Evolutionary conservation across 495 filamentous ascomycete species (phyloP), one percentile per base, ranked within the genome.

Genomic region (Sphaerosporella brunnea): DNA sequence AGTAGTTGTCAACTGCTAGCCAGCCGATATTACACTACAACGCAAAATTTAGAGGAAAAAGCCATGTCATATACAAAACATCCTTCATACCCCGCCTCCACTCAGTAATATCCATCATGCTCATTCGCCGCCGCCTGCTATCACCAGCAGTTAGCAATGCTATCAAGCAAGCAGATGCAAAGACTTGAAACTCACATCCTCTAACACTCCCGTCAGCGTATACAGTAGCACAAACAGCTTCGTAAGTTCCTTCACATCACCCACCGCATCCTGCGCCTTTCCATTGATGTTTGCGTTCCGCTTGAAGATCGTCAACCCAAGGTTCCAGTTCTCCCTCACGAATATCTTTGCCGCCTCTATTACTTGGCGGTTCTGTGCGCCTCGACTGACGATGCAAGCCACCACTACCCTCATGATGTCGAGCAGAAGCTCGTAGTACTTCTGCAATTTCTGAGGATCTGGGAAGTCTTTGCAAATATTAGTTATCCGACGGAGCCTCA

Each of bases 281-380:
- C 69, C 69, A 2, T 84, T 84, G 49, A 94, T 82, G 32, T 78
- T 80, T 1, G 82, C 84, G 59, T 79, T 80, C 38, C 84, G 71
- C 64, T 99, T 99, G 58, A 96, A 83, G n/a, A 92, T 75, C 16
- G 84, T 79, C 51, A 92, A 75, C 50, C 93, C 79, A 51, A 81
- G 69, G 49, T 74, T 70, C 46, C 90, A 67, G 60, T 93, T 86
- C 51, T 88, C 80, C 18, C 68, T 64, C 44, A 96, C 65, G 63
- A 99, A 96, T 13, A 64, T 61, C 25, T 77, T 71, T 11, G 75
- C 85, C 53, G 85, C 80, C 21, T 79, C 69, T 45, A 88, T 63
- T 10, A 74, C 78, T 46, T 78, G 72, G 46, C 79, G 74, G 62
- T 95, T 95, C 53, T 88, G 79, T 8, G 77, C 66, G 0, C 92